Conservation (phyloP, 1,139 yeast species). For the Taphrina pruni region DNA sequence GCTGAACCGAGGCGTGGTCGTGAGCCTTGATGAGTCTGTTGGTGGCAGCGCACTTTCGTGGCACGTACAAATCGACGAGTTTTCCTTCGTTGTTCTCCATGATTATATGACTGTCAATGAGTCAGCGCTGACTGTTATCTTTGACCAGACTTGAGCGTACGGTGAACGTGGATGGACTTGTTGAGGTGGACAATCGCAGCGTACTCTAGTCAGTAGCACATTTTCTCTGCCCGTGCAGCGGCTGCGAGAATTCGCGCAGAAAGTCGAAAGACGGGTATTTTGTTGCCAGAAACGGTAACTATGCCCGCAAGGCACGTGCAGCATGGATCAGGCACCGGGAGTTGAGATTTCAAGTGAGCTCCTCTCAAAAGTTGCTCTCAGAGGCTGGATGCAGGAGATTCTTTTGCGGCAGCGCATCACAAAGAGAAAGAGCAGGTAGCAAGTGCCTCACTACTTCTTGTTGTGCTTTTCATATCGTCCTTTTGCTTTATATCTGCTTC, state of each 20-base stretch:
- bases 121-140: no score
- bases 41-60: slow-evolving; percentile 98
- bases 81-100: slow-evolving; percentile 99
- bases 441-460: background rate
- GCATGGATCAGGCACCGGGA: background rate
- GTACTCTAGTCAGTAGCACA: background rate
- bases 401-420: slow-evolving; percentile 17
- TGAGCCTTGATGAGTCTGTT: slow-evolving; percentile 99
- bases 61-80: slow-evolving; percentile 99
- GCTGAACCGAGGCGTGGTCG: slow-evolving; percentile 99
- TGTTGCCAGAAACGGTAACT: background rate
- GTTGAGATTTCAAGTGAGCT: background rate
- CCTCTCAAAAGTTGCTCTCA: slow-evolving; percentile 13
- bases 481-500: no score
- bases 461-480: no score
- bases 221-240: background rate
- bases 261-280: slow-evolving; percentile 7
- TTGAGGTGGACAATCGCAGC: background rate
- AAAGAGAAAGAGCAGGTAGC: background rate
- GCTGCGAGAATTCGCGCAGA: background rate
- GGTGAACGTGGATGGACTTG: no score
- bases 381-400: background rate
- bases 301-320: background rate
- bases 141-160: no score
- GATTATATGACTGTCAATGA: slow-evolving; percentile 55